Evolutionary conservation across 225 moss, liverwort and hornwort species (phyloP).

Genomic region (Physcomitrellopsis africana): DNA sequence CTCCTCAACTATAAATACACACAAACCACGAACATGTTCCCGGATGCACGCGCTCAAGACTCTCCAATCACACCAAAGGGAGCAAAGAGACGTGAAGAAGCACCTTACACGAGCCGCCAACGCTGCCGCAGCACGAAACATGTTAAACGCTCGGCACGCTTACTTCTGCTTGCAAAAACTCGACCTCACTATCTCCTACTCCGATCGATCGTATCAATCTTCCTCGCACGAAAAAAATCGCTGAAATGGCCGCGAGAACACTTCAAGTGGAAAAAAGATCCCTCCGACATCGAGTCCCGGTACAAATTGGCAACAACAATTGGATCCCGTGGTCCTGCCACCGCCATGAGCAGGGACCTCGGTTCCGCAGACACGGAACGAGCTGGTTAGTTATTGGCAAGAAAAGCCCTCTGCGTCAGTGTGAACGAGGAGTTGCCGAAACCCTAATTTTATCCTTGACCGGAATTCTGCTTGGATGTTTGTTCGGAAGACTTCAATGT

Average conservation of each 20-base stretch:
- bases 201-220: slow-evolving; percentile 22
- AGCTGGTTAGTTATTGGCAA: slow-evolving; percentile 14
- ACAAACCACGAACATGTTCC: background rate
- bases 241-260: background rate
- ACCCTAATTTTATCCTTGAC: background rate
- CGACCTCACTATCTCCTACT: background rate
- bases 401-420: background rate
- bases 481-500: no score
- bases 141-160: slow-evolving; percentile 16
- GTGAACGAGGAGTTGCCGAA: slow-evolving; percentile 25
- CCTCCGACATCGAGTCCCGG: slow-evolving; percentile 3
- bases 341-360: background rate
- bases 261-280: background rate
- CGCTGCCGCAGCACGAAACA: slow-evolving; percentile 45
- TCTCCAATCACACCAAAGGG: background rate
- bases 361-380: background rate
- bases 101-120: slow-evolving; percentile 51
- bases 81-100: slow-evolving; percentile 13
- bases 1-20: background rate
- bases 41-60: background rate
- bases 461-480: no score
- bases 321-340: background rate
- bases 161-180: background rate
- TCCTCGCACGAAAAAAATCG: slow-evolving; percentile 1
- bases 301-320: background rate